Evolutionary conservation across 495 filamentous ascomycete genomes (phyloP).

Genomic region (Penicillium samsonianum): DNA sequence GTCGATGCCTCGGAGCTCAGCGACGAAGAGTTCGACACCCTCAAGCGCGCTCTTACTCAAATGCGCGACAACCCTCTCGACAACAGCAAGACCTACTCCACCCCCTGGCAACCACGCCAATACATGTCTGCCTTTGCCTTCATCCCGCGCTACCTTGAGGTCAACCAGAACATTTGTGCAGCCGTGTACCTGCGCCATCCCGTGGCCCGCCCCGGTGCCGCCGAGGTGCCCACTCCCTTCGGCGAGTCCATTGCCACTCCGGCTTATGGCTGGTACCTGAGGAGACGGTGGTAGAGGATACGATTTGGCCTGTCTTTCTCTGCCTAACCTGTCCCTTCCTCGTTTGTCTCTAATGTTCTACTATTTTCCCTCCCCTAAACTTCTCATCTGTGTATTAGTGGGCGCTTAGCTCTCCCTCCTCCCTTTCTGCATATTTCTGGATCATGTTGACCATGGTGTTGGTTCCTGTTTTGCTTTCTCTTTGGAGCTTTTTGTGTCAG

Average conservation of each 20-base stretch:
- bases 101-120: slow-evolving; percentile 84
- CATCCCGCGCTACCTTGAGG: slow-evolving; percentile 92
- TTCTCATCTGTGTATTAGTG: slow-evolving; percentile 44
- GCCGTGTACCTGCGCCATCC: slow-evolving; percentile 96
- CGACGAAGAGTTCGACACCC: slow-evolving; percentile 42
- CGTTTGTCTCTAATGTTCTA: slow-evolving; percentile 21
- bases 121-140: slow-evolving; percentile 93
- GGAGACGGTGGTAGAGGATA: slow-evolving; percentile 63
- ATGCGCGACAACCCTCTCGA: slow-evolving; percentile 75
- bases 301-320: slow-evolving; percentile 5
- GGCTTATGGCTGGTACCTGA: slow-evolving; percentile 92
- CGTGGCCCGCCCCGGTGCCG: slow-evolving; percentile 81
- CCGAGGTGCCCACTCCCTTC: slow-evolving; percentile 92
- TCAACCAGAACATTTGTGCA: slow-evolving; percentile 93
- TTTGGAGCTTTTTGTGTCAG: slow-evolving; percentile 16
- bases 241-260: slow-evolving; percentile 60
- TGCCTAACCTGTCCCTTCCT: slow-evolving; percentile 18
- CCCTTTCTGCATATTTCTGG: slow-evolving; percentile 34
- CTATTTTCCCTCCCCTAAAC: slow-evolving; percentile 16
- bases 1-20: slow-evolving; percentile 44
- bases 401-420: slow-evolving; percentile 31
- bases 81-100: slow-evolving; percentile 77
- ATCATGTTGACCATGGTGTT: slow-evolving; percentile 38
- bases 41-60: slow-evolving; percentile 52
- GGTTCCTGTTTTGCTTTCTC: slow-evolving; percentile 30